Percentiles rank a stretch among this genome's conserved stretches.
phyloP scores from a whole-genome alignment of 202 grass and related monocot species.

The Schoenoplectus tabernaemontani region DNA sequence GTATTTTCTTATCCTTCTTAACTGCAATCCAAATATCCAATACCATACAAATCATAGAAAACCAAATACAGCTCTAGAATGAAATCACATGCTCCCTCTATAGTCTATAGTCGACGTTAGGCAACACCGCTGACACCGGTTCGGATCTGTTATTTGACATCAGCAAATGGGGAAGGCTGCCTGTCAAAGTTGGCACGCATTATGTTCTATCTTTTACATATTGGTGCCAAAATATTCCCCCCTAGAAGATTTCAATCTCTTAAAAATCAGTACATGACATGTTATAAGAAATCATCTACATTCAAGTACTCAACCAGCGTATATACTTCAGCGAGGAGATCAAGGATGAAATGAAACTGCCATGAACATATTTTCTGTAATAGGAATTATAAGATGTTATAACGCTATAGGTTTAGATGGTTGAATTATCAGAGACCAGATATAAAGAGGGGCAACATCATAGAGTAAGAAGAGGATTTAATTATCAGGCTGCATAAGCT shows the following conservation, averaged over 20 bases:
- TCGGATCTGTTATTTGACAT: no score
- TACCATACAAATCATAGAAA: neutral
- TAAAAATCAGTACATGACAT: neutral
- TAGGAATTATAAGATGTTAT: neutral
- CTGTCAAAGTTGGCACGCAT: slow-evolving; percentile 29
- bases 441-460: slow-evolving; percentile 25
- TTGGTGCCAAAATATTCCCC: neutral
- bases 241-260: neutral
- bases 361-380: no score
- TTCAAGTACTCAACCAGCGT: neutral
- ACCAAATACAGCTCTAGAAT: no score
- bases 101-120: no score
- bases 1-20: no score
- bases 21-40: no score
- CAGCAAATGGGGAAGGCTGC: slow-evolving; percentile 31
- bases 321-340: neutral
- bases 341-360: neutral
- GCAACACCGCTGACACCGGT: no score
- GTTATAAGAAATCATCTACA: no score
- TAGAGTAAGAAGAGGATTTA: slow-evolving; percentile 16
- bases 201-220: neutral
- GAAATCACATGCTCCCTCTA: no score
- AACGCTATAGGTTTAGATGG: slow-evolving; percentile 12
- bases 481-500: slow-evolving; percentile 15
- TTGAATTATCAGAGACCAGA: slow-evolving; percentile 11